A percentile compares a stretch with the other conserved stretches of the same genome.
These are phyloP conservation scores for Amniculicola lignicola DNA, from an alignment of 495 filamentous ascomycete genomes.

Conservation along the genomic window DNA sequence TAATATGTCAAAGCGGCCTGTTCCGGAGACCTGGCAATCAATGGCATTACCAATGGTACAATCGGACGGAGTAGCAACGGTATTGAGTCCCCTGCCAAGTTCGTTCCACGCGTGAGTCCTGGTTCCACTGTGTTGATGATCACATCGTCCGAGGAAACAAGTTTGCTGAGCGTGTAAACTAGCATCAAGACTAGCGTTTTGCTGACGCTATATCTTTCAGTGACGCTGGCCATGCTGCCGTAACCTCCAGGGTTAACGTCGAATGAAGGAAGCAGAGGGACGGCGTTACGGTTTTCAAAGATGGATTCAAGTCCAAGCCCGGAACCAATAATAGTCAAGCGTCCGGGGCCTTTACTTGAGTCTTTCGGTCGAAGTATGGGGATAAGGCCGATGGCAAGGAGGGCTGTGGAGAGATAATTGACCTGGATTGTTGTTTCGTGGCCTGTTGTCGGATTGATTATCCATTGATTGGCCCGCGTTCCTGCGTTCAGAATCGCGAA, in stretches of 20 bases:
- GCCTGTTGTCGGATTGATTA: constrained; percentile 34
- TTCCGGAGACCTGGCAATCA: neutral
- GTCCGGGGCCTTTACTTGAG: too few relatives aligned
- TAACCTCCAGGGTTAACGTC: neutral
- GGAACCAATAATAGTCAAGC: constrained; percentile 35
- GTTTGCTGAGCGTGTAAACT: constrained; percentile 31
- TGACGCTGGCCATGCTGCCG: neutral
- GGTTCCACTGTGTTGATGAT: constrained; percentile 44
- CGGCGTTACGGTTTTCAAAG: constrained; percentile 3
- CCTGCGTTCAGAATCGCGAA: constrained; percentile 48
- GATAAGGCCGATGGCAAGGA: constrained; percentile 46
- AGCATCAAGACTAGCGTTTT: constrained; percentile 39
- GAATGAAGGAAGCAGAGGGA: constrained; percentile 5
- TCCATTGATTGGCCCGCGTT: constrained; percentile 38
- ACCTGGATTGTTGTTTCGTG: constrained; percentile 52
- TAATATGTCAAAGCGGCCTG: constrained; percentile 8
- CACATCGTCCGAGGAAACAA: constrained; percentile 28
- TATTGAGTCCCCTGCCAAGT: too few relatives aligned
- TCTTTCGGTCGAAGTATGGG: too few relatives aligned
- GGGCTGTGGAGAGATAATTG: constrained; percentile 52
- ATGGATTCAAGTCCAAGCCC: constrained; percentile 8
- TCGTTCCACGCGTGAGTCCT: constrained; percentile 25
- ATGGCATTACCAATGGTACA: neutral
- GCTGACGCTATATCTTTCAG: constrained; percentile 37
- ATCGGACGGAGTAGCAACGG: neutral